A percentile compares a stretch with the other conserved stretches of the same genome.
phyloP scores from a whole-genome alignment of 2,329 filamentous ascomycete genomes.

The Botryosphaeria dothidea region DNA sequence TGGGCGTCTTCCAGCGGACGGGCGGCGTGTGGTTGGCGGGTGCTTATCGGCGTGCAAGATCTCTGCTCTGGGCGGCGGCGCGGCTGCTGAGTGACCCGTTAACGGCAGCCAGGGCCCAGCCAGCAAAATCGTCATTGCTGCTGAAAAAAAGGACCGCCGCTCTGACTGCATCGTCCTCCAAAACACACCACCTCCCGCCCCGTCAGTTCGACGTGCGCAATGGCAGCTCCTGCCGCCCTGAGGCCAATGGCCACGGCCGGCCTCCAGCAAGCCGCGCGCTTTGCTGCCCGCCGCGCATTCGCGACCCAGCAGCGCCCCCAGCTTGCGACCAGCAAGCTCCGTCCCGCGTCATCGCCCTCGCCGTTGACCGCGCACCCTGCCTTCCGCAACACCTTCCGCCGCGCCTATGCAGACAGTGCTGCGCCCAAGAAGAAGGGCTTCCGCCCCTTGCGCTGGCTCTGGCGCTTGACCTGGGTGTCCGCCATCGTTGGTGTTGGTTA shows the following conservation, averaged over 20 bases:
- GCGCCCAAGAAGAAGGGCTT: conserved; percentile 57
- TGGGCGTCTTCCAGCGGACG: not conserved
- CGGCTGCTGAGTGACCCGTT: conserved; percentile 4
- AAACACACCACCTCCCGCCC: not conserved
- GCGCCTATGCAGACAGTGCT: conserved; percentile 33
- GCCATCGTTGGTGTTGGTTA: conserved; percentile 69
- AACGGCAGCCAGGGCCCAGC: conserved; percentile 7
- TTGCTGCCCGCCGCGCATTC: conserved; percentile 37
- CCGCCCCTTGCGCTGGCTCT: conserved; percentile 74
- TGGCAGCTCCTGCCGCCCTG: conserved; percentile 33
- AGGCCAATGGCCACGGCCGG: conserved; percentile 35
- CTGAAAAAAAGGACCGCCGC: conserved; percentile 16
- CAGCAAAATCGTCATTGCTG: conserved; percentile 19
- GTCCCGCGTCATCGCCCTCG: conserved; percentile 29
- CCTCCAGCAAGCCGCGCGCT: conserved; percentile 30
- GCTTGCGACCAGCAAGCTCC: conserved; percentile 29
- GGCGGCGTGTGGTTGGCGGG: conserved; percentile 2
- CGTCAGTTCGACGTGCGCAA: conserved; percentile 11
- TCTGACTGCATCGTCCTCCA: not conserved
- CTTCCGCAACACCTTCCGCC: conserved; percentile 36
- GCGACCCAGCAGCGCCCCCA: conserved; percentile 31
- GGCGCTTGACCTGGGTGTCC: conserved; percentile 79
- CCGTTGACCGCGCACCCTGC: not conserved
- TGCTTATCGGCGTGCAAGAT: not conserved
- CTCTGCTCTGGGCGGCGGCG: not conserved